Conservation (phyloP, 495 filamentous ascomycete genomes). For the Penicillium psychrofluorescens region DNA sequence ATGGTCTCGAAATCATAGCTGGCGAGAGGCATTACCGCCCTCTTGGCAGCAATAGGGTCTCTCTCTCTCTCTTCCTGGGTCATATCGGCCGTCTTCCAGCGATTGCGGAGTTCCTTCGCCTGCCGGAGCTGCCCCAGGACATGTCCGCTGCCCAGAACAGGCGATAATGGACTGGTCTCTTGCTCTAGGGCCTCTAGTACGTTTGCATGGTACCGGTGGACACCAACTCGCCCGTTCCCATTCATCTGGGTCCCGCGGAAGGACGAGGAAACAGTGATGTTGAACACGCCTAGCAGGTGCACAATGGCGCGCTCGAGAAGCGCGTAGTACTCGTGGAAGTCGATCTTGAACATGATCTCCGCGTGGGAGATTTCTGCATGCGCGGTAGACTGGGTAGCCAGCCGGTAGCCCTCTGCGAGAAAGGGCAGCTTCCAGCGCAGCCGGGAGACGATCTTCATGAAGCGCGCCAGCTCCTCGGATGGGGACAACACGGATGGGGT, state of each 20-base stretch:
- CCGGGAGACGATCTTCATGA: slow-evolving; percentile 48
- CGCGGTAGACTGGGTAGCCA: slow-evolving; percentile 27
- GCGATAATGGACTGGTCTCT: slow-evolving; percentile 40
- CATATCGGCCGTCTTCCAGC: slow-evolving; percentile 55
- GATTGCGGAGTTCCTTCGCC: slow-evolving; percentile 59
- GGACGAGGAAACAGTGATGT: slow-evolving; percentile 33
- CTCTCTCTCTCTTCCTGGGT: slow-evolving; percentile 26
- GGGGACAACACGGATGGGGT: slow-evolving; percentile 13
- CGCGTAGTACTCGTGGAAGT: slow-evolving; percentile 66
- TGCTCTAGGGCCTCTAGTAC: slow-evolving; percentile 50
- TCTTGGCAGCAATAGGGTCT: slow-evolving; percentile 6
- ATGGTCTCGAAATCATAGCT: slow-evolving; percentile 51
- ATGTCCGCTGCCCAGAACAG: slow-evolving; percentile 39
- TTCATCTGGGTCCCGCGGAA: background rate
- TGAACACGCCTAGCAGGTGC: slow-evolving; percentile 51
- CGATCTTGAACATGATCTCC: slow-evolving; percentile 62
- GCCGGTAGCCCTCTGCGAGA: slow-evolving; percentile 44
- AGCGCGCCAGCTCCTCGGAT: slow-evolving; percentile 42
- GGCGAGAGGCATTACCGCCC: slow-evolving; percentile 28
- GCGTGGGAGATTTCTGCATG: slow-evolving; percentile 24
- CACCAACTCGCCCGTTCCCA: slow-evolving; percentile 4
- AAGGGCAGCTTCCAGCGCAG: slow-evolving; percentile 55
- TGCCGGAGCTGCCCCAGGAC: slow-evolving; percentile 41
- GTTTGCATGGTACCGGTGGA: slow-evolving; percentile 58
- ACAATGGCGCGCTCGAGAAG: slow-evolving; percentile 57